These are phyloP conservation scores for Parasitella parasitica DNA, from an alignment of 371 early-diverging fungal species.

Conservation along the genomic window DNA sequence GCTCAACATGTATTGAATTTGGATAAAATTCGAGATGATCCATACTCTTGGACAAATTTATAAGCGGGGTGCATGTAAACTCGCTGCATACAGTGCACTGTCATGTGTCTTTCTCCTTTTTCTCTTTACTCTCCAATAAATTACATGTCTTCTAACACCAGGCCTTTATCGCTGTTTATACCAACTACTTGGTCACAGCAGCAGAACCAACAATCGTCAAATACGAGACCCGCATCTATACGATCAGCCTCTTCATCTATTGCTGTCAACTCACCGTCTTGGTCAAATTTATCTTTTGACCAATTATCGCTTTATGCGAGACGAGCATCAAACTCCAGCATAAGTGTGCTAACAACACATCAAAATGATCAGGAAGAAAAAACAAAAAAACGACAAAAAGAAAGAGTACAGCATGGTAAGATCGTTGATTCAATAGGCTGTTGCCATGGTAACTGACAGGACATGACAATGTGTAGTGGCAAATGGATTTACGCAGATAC, in stretches of 20 bases:
- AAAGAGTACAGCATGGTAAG: constrained; percentile 9
- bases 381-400: constrained; percentile 3
- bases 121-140: background rate
- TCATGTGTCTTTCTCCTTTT: background rate
- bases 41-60: constrained; percentile 21
- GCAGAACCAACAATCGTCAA: background rate
- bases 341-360: constrained; percentile 12
- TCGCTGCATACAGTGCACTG: too few relatives aligned
- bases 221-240: background rate
- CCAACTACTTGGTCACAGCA: constrained; percentile 9
- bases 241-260: constrained; percentile 8
- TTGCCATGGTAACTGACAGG: background rate
- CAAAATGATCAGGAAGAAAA: constrained; percentile 7
- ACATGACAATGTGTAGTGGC: background rate
- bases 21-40: constrained; percentile 25
- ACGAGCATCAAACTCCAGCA: constrained; percentile 27
- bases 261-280: constrained; percentile 16
- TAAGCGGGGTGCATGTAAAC: background rate
- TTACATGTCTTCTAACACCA: background rate
- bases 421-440: too few relatives aligned
- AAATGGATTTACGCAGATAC: constrained; percentile 9
- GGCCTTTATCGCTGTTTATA: constrained; percentile 18
- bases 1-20: constrained; percentile 25
- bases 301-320: constrained; percentile 33
- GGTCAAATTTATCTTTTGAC: constrained; percentile 30